Base-by-base conservation (phyloP, 345 rosid genomes). In the Boechera divaricarpa region DNA sequence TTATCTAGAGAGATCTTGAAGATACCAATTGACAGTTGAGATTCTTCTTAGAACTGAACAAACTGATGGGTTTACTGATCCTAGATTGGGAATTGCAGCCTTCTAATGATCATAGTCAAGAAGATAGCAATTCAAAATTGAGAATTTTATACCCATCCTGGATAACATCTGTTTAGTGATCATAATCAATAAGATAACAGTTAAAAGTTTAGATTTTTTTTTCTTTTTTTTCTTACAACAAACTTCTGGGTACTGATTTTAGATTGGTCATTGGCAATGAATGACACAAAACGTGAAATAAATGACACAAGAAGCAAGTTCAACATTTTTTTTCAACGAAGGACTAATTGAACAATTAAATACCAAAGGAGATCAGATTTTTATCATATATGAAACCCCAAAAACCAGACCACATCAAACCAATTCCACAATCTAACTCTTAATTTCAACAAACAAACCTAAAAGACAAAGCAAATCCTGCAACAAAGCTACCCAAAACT, bases 391-490 rank as follows among this genome's bases (percentile, higher is more conserved):
- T 21, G 21, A 21, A 21, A 21, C 21, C 21, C 21, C 21, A 21
- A 21, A 21, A 21, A 21, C 21, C 12, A 54, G 13, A 61, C 15
- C 63, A 39, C 49, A 26, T 10, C 67, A 67, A 13, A 76, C 31
- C 63, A 69, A 44, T 52, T 44, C 52, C 26, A 73, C 21, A 48
- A 73, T 6, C 54, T 16, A 29, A 49, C 32, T 10, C 39, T 10
- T 24, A 10, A 51, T 36, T 60, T 12, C 56, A 12, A 3, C 13
- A 56, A 56, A 31, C 53, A 52, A 31, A 32, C 75, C 57, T 59
- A 76, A 52, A 26, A 42, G 53, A 44, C 38, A 42, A 76, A 69
- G 61, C 75, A 69, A 53, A 69, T 24, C 63, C 52, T 53, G 5
- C 41, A 49, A 59, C 35, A 49, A 51, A 65, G 41, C 51, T 16